Evolutionary conservation across 192 early-diverging fungal species (phyloP).

Genomic region (Hyaloraphidium curvatum): DNA sequence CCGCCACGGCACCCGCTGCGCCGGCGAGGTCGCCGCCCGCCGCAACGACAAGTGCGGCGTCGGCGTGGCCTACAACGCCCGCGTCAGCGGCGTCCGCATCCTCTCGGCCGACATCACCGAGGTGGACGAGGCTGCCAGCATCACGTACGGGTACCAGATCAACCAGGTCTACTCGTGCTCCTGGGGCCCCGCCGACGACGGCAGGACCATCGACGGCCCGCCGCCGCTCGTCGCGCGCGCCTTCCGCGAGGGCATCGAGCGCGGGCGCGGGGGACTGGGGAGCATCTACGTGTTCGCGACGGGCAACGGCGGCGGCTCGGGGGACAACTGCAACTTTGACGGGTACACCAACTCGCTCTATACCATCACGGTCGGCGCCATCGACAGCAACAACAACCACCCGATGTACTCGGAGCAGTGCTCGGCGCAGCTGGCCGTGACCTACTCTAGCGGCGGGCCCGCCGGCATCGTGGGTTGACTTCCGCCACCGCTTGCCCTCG

Average conservation of each 20-base stretch:
- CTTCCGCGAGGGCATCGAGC: conserved; percentile 63
- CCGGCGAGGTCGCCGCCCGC: conserved; percentile 89
- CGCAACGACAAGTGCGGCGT: conserved; percentile 83
- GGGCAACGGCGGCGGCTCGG: conserved; percentile 62
- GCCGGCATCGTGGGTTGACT: conserved; percentile 9
- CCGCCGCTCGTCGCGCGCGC: conserved; percentile 59
- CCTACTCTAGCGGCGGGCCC: conserved; percentile 56
- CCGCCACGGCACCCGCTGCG: conserved; percentile 90
- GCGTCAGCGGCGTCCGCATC: conserved; percentile 68
- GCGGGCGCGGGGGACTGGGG: conserved; percentile 67
- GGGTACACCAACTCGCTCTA: conserved; percentile 93
- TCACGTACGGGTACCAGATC: conserved; percentile 71
- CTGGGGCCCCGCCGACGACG: conserved; percentile 90
- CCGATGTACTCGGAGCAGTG: conserved; percentile 77
- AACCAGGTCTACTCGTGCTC: conserved; percentile 93
- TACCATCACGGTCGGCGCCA: conserved; percentile 80
- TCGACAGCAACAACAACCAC: conserved; percentile 53
- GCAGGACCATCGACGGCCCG: conserved; percentile 66
- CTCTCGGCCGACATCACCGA: conserved; percentile 78
- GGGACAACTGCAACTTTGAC: conserved; percentile 93
- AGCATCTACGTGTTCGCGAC: conserved; percentile 87
- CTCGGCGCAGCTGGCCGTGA: conserved; percentile 67
- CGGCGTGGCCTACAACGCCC: conserved; percentile 74
- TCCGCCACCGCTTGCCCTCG: neutral
- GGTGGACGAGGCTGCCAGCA: conserved; percentile 72